Evolutionary conservation across 2,329 filamentous ascomycete species (phyloP), one percentile per base, ranked within the genome.

Genomic region (Talaromyces sp.): DNA sequence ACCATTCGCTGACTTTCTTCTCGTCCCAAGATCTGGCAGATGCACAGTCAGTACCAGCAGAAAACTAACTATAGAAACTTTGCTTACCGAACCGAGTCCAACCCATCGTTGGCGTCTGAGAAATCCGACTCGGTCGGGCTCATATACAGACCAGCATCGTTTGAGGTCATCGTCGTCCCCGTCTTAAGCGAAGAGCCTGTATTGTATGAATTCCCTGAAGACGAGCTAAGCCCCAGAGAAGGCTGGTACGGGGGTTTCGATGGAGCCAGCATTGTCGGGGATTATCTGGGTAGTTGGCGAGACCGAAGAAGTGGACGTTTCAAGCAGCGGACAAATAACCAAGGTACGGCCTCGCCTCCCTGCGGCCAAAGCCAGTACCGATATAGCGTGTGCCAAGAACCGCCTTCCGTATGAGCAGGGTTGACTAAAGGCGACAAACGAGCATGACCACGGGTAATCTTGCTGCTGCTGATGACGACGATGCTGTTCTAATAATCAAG

Each of bases 121-220:
- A 96, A 96, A 68, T 96, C 92, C 31, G 92, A 96, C 72, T 96
- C 91, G 66, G 92, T 96, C 52, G 93, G 92, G 73, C 91, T 96
- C 50, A 87, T 85, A 72, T 90, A 94, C 30, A 73, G 68, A 50
- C 71, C 68, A 31, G 75, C 74, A 65, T 77, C 71, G 55, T 71
- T 72, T 30, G 68, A 63, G 60, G 69, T 70, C 34, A 70, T 66
- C 16, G 70, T 67, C 5, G 69, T 68, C 34, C 67, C 61, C 6
- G 72, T 66, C 63, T 71, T 74, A 44, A 72, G 70, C 7, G 69
- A 65, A 16, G 68, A 60, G 28, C 65, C 68, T 23, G 72, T 63
- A 55, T 75, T 65, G 66, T 73, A 74, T 47, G 70, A 69, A n/a
- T 70, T 68, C n/a, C 72, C 68, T 62, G 76, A 74, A 52, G 72